These are phyloP conservation scores for Magnusiomyces clavatus DNA, from an alignment of 1,139 yeast species.

Conservation along the genomic window DNA sequence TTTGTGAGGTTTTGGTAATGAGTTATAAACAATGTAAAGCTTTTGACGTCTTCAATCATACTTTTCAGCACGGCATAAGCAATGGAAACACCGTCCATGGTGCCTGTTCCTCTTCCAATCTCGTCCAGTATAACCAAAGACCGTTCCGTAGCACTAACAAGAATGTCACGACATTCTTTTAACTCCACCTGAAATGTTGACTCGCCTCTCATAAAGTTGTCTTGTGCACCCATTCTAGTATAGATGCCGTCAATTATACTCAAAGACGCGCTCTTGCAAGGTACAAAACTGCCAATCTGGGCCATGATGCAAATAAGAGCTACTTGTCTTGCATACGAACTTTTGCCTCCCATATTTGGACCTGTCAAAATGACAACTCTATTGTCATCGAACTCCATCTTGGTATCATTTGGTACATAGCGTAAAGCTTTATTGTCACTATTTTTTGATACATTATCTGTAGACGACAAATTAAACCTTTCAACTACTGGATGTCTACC, in stretches of 20 bases:
- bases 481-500: conserved; percentile 83
- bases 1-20: conserved; percentile 72
- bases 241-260: conserved; percentile 53
- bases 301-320: conserved; percentile 64
- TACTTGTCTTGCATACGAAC: conserved; percentile 58
- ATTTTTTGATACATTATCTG: too few relatives aligned
- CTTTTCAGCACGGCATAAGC: conserved; percentile 72
- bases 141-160: conserved; percentile 40
- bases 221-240: conserved; percentile 62
- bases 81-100: conserved; percentile 81
- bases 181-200: conserved; percentile 75
- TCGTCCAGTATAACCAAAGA: conserved; percentile 58
- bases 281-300: conserved; percentile 88
- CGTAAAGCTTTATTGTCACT: conserved; percentile 11
- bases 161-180: conserved; percentile 53
- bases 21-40: conserved; percentile 72
- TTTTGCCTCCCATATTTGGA: conserved; percentile 74
- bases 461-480: not conserved
- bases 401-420: conserved; percentile 67
- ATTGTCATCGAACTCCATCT: conserved; percentile 37
- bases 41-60: conserved; percentile 41
- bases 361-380: conserved; percentile 57
- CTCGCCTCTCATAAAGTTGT: conserved; percentile 57
- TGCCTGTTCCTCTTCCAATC: conserved; percentile 74
- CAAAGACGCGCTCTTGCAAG: conserved; percentile 45